Conservation (phyloP, 2,329 filamentous ascomycete genomes). For the Didymella exigua region DNA sequence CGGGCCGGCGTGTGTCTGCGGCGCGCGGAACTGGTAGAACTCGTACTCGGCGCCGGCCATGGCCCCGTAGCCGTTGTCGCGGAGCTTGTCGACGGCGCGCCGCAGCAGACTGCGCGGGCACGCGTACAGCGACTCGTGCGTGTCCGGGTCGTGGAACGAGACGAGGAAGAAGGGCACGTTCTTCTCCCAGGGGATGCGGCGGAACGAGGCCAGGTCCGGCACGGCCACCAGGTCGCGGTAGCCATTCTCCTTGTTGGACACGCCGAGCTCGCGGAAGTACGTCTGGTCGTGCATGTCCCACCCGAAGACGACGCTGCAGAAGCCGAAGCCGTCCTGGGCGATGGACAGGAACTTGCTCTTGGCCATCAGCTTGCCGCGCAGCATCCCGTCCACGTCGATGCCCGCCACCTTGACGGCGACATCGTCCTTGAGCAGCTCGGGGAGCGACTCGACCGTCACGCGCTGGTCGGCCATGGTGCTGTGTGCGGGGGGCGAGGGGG, state of each 20-base stretch:
- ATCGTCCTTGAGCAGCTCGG: slow-evolving; percentile 71
- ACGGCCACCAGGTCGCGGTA: slow-evolving; percentile 85
- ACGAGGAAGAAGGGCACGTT: slow-evolving; percentile 85
- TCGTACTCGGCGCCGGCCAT: slow-evolving; percentile 96
- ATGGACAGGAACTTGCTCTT: slow-evolving; percentile 92
- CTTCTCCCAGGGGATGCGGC: slow-evolving; percentile 89
- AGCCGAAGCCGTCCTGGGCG: slow-evolving; percentile 81
- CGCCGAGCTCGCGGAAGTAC: slow-evolving; percentile 81
- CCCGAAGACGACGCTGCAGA: slow-evolving; percentile 92
- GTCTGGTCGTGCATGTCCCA: slow-evolving; percentile 98
- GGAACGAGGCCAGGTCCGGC: slow-evolving; percentile 76
- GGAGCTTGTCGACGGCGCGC: slow-evolving; percentile 69
- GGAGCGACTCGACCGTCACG: slow-evolving; percentile 68
- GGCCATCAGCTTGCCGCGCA: slow-evolving; percentile 88
- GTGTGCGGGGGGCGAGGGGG: too few relatives aligned
- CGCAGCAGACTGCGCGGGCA: slow-evolving; percentile 80
- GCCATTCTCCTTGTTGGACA: slow-evolving; percentile 90
- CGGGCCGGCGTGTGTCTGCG: slow-evolving; percentile 55
- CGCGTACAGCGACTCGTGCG: slow-evolving; percentile 70
- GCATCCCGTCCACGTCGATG: slow-evolving; percentile 82
- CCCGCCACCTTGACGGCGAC: slow-evolving; percentile 85
- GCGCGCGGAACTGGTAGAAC: slow-evolving; percentile 87
- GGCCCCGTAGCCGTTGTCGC: slow-evolving; percentile 72
- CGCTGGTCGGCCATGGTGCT: slow-evolving; percentile 33
- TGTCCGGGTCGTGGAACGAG: slow-evolving; percentile 83